These are phyloP conservation scores for Petunia secreta DNA, from an alignment of 257 asterid genomes.

Conservation along the genomic window DNA sequence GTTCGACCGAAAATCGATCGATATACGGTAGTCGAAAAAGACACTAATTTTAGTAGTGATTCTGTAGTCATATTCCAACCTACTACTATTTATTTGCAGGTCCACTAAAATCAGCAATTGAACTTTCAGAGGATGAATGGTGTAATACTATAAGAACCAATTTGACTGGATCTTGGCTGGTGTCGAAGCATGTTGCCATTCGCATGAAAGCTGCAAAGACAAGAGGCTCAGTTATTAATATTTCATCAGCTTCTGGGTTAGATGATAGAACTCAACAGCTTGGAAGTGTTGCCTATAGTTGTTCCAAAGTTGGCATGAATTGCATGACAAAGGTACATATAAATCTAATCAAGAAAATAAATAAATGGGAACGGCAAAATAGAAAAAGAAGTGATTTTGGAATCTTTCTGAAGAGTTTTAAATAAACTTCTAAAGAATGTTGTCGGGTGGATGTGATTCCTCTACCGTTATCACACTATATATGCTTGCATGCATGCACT, in stretches of 20 bases:
- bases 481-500: too few relatives aligned
- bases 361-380: too few relatives aligned
- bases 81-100: conserved; percentile 29
- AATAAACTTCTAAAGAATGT: too few relatives aligned
- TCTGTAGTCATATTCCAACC: too few relatives aligned
- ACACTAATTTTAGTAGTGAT: background rate
- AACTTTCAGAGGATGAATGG: conserved; percentile 59
- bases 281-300: conserved; percentile 55
- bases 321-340: conserved; percentile 52
- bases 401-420: too few relatives aligned
- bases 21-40: too few relatives aligned
- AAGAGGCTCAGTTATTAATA: conserved; percentile 59
- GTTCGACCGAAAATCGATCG: too few relatives aligned
- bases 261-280: conserved; percentile 47
- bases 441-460: too few relatives aligned
- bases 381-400: too few relatives aligned
- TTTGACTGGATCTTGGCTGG: conserved; percentile 58
- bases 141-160: conserved; percentile 41
- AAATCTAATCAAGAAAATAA: background rate
- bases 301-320: conserved; percentile 56
- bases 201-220: conserved; percentile 43
- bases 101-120: conserved; percentile 40
- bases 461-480: too few relatives aligned
- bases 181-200: conserved; percentile 49
- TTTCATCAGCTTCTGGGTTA: conserved; percentile 64